Conservation (phyloP, 345 rosid genomes). For the Noccaea caerulescens region DNA sequence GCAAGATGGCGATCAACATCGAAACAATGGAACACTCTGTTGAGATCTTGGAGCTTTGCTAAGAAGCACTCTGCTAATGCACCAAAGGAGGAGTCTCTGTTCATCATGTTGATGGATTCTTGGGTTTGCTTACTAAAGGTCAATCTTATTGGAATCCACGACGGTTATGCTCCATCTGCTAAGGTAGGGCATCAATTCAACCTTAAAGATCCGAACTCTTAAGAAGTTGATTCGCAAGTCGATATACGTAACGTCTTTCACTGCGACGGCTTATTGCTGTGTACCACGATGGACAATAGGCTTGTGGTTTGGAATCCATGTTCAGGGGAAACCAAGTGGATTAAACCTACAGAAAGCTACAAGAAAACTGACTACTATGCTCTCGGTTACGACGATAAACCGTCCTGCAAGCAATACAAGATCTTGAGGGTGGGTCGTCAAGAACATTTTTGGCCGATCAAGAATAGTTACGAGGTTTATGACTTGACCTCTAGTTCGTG, state of each 20-base stretch:
- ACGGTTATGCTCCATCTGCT: not conserved
- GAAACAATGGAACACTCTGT: not conserved
- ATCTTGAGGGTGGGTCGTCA: conserved; percentile 10
- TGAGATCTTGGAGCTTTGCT: not conserved
- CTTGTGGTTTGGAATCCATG: conserved; percentile 23
- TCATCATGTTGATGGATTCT: not conserved
- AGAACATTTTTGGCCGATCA: not conserved
- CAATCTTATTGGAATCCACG: not conserved
- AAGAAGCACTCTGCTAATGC: not conserved
- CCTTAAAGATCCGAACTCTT: not conserved
- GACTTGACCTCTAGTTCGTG: not conserved
- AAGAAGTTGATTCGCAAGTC: not conserved
- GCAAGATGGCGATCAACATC: too few relatives aligned
- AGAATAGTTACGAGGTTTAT: conserved; percentile 3
- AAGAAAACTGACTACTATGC: not conserved
- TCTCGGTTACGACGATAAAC: conserved; percentile 5
- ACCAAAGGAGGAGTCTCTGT: not conserved
- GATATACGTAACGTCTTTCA: not conserved
- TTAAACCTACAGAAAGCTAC: not conserved
- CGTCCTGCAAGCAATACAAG: conserved; percentile 1
- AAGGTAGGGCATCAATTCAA: not conserved
- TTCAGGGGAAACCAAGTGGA: not conserved
- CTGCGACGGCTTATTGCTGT: conserved; percentile 10
- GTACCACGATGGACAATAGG: conserved; percentile 3
- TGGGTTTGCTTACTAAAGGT: not conserved